These are phyloP conservation scores for Chlorella sp. DNA, from an alignment of 139 green algal species.

Conservation along the genomic window DNA sequence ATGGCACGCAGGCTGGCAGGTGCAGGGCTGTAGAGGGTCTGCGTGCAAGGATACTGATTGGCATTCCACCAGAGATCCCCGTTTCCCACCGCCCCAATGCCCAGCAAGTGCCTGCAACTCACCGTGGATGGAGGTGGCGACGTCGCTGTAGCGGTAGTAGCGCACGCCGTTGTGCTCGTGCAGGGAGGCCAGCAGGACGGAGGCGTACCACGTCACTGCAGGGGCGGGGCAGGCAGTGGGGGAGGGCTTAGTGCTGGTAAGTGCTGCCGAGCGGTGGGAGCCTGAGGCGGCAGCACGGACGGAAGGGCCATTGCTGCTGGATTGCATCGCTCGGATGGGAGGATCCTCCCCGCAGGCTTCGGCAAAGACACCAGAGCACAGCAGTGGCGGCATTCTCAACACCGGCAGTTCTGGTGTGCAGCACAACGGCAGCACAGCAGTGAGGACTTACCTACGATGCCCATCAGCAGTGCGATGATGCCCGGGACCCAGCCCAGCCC, in stretches of 20 bases:
- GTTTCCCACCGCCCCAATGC: neutral
- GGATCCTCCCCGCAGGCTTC: neutral
- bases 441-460: conserved; percentile 13
- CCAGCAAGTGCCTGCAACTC: neutral
- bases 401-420: neutral
- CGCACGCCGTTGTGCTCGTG: conserved; percentile 42
- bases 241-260: neutral
- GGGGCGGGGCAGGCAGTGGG: neutral
- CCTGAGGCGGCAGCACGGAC: no score
- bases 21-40: no score
- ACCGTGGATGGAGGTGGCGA: neutral
- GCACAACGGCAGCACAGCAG: no score
- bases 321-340: no score
- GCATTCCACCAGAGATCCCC: neutral
- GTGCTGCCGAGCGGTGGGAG: neutral
- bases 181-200: conserved; percentile 45
- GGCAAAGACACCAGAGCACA: no score
- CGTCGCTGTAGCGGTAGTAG: conserved; percentile 36
- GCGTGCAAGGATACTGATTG: neutral
- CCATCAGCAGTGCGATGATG: conserved; percentile 39
- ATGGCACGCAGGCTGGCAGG: neutral
- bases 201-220: conserved; percentile 40
- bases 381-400: neutral
- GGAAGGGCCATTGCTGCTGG: no score
- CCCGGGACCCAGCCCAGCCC: conserved; percentile 43